Evolutionary conservation across 148 eudicot genomes (phyloP).

Genomic region (Bassia scoparia): DNA sequence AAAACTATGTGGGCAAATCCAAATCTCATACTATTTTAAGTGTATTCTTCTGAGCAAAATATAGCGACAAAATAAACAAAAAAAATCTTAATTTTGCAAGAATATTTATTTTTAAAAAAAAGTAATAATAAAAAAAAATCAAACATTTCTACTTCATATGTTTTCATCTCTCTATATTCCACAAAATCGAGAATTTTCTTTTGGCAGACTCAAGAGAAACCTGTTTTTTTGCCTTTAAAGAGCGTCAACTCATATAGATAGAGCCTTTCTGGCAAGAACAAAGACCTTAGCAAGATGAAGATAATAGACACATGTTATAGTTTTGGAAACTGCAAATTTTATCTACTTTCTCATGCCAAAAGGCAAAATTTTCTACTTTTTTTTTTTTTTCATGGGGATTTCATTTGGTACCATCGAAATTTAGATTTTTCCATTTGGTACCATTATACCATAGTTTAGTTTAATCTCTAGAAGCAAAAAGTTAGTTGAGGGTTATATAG

Average conservation of each 20-base stretch:
- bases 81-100: neutral
- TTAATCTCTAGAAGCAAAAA: too few species aligned
- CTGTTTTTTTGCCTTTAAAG: neutral
- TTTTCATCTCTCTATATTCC: neutral
- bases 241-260: neutral
- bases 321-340: neutral
- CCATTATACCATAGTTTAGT: too few species aligned
- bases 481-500: too few species aligned
- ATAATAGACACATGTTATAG: neutral
- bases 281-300: neutral
- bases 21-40: neutral
- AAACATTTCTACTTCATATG: neutral
- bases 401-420: too few species aligned
- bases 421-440: too few species aligned
- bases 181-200: neutral
- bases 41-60: neutral
- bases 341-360: neutral
- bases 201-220: neutral
- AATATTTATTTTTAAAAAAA: too few species aligned
- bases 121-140: neutral
- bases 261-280: neutral
- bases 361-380: too few species aligned
- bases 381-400: too few species aligned
- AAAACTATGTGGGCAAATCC: neutral
- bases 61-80: neutral